A percentile compares a stretch with the other conserved stretches of the same genome.
These are phyloP conservation scores for Cercospora janseana DNA, from an alignment of 2,329 filamentous ascomycete species.

Conservation along the genomic window DNA sequence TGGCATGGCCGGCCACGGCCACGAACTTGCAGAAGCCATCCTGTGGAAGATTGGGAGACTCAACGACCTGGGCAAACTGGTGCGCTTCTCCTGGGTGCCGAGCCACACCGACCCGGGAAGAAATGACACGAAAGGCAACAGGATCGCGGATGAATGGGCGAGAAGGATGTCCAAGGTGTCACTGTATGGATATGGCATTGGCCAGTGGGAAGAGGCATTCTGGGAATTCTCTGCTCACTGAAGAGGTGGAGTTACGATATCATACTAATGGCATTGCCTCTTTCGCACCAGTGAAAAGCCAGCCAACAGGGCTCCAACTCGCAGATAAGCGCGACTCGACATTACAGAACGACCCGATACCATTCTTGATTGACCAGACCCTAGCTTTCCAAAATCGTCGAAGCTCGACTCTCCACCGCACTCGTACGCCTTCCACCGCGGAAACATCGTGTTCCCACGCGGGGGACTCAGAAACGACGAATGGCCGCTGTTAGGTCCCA, in stretches of 20 bases:
- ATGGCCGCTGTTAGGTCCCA: conserved; percentile 16
- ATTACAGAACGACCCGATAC: conserved; percentile 5
- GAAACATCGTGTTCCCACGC: conserved; percentile 15
- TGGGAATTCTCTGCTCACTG: too few species aligned
- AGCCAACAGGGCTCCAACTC: not conserved
- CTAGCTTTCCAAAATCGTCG: too few species aligned
- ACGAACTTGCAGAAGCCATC: not conserved
- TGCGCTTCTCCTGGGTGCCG: not conserved
- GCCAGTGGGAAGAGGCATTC: not conserved
- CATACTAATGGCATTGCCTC: not conserved
- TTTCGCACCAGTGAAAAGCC: not conserved
- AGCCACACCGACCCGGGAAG: not conserved
- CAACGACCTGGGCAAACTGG: not conserved
- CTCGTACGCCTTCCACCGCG: conserved; percentile 12
- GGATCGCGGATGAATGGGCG: not conserved
- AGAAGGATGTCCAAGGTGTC: not conserved
- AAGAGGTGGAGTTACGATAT: not conserved
- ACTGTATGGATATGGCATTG: not conserved
- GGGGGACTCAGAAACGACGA: conserved; percentile 20
- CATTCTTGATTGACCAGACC: conserved; percentile 17
- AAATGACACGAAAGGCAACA: not conserved
- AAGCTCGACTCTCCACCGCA: too few species aligned
- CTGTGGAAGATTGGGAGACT: not conserved
- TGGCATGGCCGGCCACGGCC: not conserved
- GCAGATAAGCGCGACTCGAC: not conserved